Base-by-base conservation (phyloP, 768 basidiomycete species). In the Serendipita sp. region DNA sequence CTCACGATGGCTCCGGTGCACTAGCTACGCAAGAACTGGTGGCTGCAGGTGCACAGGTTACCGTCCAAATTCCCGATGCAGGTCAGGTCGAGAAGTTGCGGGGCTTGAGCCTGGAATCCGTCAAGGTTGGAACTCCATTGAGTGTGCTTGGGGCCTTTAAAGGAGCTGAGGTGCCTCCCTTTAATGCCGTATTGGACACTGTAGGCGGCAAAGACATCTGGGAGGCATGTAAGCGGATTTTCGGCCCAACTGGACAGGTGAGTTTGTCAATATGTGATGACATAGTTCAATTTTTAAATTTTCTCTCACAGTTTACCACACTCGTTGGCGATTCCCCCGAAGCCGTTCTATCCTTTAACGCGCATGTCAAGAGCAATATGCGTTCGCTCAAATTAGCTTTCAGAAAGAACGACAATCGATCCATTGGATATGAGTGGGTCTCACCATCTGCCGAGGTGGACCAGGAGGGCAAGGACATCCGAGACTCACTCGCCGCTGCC, bases 181-280 rank as follows among this genome's bases (percentile, higher is more conserved):
- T 93, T 72, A 91, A 94, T 71, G 86, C 83, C 24, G 80, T 96
- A 2, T 72, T 94, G 67, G 93, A 95, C 72, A 88, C 87, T 1
- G 75, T 90, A 16, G 92, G 92, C 2, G 90, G 92, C 15, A 80
- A 81, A 70, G 83, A 81, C 45, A 79, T 93, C 41, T 89, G 91
- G 81, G 86, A 89, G 68, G 86, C 84, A 3, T 81, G 85, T 2
- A 82, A 83, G 68, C 72, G 72, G 60, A 72, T 79, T 63, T 76
- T 95, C 41, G 76, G 91, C 63, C 69, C 71, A 73, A 70, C 72
- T 64, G 73, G 73, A 8, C 74, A 71, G 73, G 75, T 71, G 69
- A 68, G 72, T 38, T 54, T 41, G 13, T 41, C 13, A 7, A 7
- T 13, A 41, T 41, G 1, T 41, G 38, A 41, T 7, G 38, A 13